Evolutionary conservation across 148 eudicot species (phyloP).

Genomic region (Limonium bicolor): DNA sequence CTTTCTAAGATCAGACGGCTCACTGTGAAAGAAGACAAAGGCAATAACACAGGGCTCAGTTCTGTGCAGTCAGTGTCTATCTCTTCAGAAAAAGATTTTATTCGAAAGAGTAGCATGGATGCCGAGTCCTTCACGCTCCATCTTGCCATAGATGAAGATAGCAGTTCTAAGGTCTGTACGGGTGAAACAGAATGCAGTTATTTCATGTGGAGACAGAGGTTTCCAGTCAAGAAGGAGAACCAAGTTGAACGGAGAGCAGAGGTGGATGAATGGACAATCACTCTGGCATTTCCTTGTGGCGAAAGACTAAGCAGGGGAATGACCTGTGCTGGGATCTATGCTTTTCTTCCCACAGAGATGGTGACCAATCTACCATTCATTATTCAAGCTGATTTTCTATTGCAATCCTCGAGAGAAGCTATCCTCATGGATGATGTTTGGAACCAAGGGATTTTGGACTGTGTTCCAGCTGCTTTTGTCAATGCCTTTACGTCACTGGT

Average conservation of each 20-base stretch:
- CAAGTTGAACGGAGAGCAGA: conserved; percentile 18
- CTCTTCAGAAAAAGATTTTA: conserved; percentile 18
- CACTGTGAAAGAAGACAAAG: conserved; percentile 9
- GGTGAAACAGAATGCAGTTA: conserved; percentile 21
- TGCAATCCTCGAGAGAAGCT: conserved; percentile 29
- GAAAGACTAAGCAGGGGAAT: conserved; percentile 23
- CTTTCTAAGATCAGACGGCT: conserved; percentile 18
- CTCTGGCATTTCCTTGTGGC: conserved; percentile 34
- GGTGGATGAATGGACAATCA: conserved; percentile 20
- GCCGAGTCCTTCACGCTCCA: conserved; percentile 19
- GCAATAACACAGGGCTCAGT: background rate
- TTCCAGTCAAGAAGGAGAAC: conserved; percentile 19
- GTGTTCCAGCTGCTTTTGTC: conserved; percentile 14
- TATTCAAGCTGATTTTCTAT: conserved; percentile 34
- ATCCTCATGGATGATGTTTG: conserved; percentile 29
- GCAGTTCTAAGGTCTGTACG: too few species aligned
- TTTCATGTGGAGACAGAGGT: conserved; percentile 26
- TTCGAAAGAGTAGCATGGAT: conserved; percentile 7
- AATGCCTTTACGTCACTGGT: conserved; percentile 20
- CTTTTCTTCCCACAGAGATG: conserved; percentile 33
- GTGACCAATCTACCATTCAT: conserved; percentile 37
- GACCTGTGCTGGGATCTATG: conserved; percentile 22
- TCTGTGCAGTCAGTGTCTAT: conserved; percentile 21
- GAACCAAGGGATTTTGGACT: conserved; percentile 25
- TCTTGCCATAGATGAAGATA: conserved; percentile 12